These are phyloP conservation scores for Spencermartinsiella ligniputridi DNA, from an alignment of 1,139 yeast species.

Conservation along the genomic window DNA sequence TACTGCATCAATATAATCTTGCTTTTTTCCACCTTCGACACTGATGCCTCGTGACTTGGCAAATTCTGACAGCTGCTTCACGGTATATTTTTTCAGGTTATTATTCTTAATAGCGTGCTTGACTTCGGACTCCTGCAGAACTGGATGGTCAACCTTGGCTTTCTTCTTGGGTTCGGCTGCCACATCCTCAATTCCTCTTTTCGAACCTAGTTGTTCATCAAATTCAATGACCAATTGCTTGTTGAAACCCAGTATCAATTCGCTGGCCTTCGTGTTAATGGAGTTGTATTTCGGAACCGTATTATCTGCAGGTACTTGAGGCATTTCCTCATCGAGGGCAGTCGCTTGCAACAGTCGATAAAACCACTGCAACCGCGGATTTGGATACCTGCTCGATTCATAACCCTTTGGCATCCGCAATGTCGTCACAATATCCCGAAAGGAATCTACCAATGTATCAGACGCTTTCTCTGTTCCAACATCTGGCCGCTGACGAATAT, in stretches of 20 bases:
- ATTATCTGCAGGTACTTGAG: slow-evolving; percentile 33
- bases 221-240: slow-evolving; percentile 5
- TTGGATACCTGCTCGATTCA: slow-evolving; percentile 55
- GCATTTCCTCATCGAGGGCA: slow-evolving; percentile 56
- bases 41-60: not conserved
- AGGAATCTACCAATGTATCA: slow-evolving; percentile 32
- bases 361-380: slow-evolving; percentile 67
- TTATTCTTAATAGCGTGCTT: slow-evolving; percentile 11
- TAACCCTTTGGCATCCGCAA: slow-evolving; percentile 46
- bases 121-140: slow-evolving; percentile 6
- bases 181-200: slow-evolving; percentile 6
- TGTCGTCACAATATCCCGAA: slow-evolving; percentile 39
- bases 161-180: slow-evolving; percentile 4
- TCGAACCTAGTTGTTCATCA: not conserved
- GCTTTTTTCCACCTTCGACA: not conserved
- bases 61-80: slow-evolving; percentile 5
- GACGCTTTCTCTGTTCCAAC: slow-evolving; percentile 22
- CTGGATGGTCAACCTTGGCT: slow-evolving; percentile 2
- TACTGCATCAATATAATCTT: not conserved
- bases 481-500: slow-evolving; percentile 32
- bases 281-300: slow-evolving; percentile 35
- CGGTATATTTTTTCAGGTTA: slow-evolving; percentile 8
- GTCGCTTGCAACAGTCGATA: slow-evolving; percentile 62
- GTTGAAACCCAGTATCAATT: slow-evolving; percentile 17
- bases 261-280: slow-evolving; percentile 26